Evolutionary conservation across 371 early-diverging fungal genomes (phyloP).

Genomic region (Mortierella sp.): DNA sequence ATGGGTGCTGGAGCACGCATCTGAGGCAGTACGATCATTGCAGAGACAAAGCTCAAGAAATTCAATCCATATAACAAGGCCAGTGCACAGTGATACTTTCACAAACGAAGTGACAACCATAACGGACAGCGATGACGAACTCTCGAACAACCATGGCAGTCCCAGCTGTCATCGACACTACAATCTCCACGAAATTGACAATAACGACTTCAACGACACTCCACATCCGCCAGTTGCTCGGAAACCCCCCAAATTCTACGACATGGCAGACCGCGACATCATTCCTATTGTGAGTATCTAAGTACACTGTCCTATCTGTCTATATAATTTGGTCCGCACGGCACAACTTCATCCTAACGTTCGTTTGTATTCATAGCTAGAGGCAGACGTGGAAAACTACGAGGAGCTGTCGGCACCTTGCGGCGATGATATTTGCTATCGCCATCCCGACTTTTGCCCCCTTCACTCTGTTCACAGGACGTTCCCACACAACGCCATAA

Average conservation of each 20-base stretch:
- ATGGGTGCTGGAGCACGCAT: conserved; percentile 9
- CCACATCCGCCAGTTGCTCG: not conserved
- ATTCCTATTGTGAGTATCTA: not conserved
- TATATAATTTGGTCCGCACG: not conserved
- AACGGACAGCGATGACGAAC: not conserved
- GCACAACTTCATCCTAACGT: not conserved
- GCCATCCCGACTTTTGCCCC: conserved; percentile 3
- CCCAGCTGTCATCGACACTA: not conserved
- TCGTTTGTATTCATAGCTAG: not conserved
- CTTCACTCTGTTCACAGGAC: conserved; percentile 4
- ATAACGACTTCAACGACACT: not conserved
- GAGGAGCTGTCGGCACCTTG: conserved; percentile 42
- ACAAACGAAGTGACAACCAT: not conserved
- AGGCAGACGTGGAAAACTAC: conserved; percentile 8
- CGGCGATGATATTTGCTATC: conserved; percentile 25
- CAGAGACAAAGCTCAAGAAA: not conserved
- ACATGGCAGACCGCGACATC: not conserved
- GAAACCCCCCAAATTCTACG: not conserved
- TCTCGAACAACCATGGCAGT: not conserved
- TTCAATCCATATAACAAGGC: not conserved
- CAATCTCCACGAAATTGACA: not conserved
- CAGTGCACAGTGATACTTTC: not conserved
- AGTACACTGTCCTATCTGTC: not conserved
- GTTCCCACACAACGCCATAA: not conserved
- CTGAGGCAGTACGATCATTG: not conserved